Evolutionary conservation across 495 filamentous ascomycete genomes (phyloP).

Genomic region (Neurospora tetraspora): DNA sequence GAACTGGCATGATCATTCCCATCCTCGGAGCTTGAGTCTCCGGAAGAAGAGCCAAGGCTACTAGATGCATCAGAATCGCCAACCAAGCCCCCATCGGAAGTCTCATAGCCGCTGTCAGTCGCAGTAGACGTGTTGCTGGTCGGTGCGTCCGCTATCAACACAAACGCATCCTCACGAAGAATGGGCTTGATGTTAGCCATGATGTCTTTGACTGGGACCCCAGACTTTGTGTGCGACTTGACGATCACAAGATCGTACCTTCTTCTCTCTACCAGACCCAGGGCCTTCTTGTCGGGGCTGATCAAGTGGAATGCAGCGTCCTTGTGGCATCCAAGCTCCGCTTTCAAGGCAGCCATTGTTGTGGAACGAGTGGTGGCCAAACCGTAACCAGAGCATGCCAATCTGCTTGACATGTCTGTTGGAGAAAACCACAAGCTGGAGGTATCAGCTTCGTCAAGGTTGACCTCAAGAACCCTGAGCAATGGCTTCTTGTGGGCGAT

Average conservation of each 20-base stretch:
- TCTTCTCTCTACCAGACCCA: not conserved
- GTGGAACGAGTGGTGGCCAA: not conserved
- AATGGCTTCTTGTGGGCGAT: conserved; percentile 22
- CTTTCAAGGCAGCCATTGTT: not conserved
- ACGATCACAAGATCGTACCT: not conserved
- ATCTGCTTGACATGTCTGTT: not conserved
- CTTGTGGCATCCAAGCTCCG: not conserved
- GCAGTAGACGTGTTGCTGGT: not conserved
- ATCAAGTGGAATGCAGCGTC: not conserved
- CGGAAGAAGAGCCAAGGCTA: not conserved
- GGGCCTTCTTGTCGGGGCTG: not conserved
- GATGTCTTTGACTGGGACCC: not conserved
- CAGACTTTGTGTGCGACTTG: not conserved
- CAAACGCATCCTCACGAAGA: not conserved
- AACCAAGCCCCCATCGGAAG: not conserved
- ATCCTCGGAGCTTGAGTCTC: not conserved
- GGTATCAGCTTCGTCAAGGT: conserved; percentile 3
- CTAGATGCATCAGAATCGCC: not conserved
- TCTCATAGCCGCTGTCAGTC: not conserved
- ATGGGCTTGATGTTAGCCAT: not conserved
- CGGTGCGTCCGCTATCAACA: not conserved
- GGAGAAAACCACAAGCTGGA: not conserved
- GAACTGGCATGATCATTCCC: not conserved
- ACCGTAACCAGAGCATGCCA: not conserved
- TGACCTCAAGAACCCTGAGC: conserved; percentile 21